Evolutionary conservation across 768 basidiomycete species (phyloP), one percentile per base, ranked within the genome.

Genomic region (Favolaschia claudopus): DNA sequence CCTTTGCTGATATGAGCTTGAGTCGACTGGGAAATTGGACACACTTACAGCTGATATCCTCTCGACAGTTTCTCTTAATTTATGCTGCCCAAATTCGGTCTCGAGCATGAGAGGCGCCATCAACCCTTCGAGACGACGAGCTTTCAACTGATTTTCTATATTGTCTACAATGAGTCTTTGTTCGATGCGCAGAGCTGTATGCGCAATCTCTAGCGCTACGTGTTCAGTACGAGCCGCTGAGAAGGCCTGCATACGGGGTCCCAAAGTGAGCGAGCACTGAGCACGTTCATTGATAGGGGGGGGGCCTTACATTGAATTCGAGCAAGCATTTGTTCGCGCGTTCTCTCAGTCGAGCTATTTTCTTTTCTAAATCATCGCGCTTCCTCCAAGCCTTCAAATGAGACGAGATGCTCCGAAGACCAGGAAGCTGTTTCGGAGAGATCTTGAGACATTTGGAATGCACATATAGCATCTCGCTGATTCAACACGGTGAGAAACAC

Each of bases 341-440:
- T 14, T 59, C 46, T 34, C 50, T 58, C 32, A 63, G 33, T 20
- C 22, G 22, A 2, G 8, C 8, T 12, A 63, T 58, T 28, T 58
- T 36, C 1, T 13, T 19, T 40, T 63, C 58, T 12, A 63, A 20
- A 12, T 63, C 40, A 20, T 63, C 52, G 1, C 57, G 58, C 45
- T 63, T 59, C 5, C 45, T 25, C 62, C 62, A 63, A 5, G 15
- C 39, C 38, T 56, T 55, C 29, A 61, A 0, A 29, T 61, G 51
- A 6, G 47, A 38, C n/a, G 20, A n/a, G 14, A 61, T 29, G 0
- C 27, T 20, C 20, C 60, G 46, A 3, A 61, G 14, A 0, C 60
- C 52, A 9, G 37, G 37, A 4, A 3, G 1, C 7, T 7, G 36
- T 22, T 43, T 38, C n/a, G 24, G 45, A 25, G 24, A 15, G 7